Evolutionary conservation across 495 filamentous ascomycete species (phyloP), one percentile per base, ranked within the genome.

Genomic region (Penicillium chermesinum): DNA sequence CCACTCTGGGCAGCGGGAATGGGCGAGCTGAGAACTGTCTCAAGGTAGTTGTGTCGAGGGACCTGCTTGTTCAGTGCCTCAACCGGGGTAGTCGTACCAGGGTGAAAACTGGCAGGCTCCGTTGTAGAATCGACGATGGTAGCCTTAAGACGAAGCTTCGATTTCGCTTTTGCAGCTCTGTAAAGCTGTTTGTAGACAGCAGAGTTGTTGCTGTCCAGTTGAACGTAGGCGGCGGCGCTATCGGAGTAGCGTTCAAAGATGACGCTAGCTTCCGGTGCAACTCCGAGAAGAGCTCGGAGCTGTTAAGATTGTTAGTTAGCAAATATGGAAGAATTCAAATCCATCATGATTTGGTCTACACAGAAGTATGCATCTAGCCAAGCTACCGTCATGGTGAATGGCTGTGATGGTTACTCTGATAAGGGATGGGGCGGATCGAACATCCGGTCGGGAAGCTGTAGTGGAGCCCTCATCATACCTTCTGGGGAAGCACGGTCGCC

Each of bases 131-230:
- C 53, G 30, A 55, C 53, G 12, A 57, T 63, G 14, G 80, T 90
- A 39, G 85, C 88, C 53, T 83, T 85, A 41, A 99, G 81, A 60
- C 91, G 88, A 50, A 99, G 83, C 84, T 96, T 99, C 46, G 90
- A 82, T 78, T 99, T 99, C 14, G 93, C 93, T 71, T 96, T 99
- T 50, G 94, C 93, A 61, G 93, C 93, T 54, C 93, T 87, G 64
- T 89, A 89, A 33, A 99, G 83, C 66, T 96, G 91, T 72, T 96
- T 99, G 80, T 95, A 97, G 44, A 95, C 87, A 18, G 85, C 75
- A 1, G 76, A 65, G 54, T 96, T 95, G 60, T 74, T 72, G 40
- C 79, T 74, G 67, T 97, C 87, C 35, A 99, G 82, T 7, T 74
- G 74, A 52, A 96, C 75, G 67, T 85, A 96, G 54, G 82, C 75